Evolutionary conservation across 495 filamentous ascomycete genomes (phyloP), one percentile per base, ranked within the genome.

Genomic region (Penicillium samsonianum): DNA sequence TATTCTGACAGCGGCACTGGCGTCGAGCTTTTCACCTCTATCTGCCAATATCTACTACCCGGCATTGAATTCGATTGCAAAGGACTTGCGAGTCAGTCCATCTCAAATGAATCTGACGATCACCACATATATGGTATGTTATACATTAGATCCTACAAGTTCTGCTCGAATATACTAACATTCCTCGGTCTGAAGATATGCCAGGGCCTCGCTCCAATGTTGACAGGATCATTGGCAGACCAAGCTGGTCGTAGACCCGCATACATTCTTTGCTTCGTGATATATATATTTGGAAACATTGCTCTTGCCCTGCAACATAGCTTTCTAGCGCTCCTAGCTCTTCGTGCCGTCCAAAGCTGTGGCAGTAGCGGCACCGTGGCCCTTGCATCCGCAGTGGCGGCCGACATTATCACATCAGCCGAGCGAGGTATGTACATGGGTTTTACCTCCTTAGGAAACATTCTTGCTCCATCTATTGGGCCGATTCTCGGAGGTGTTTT

Each of bases 401-500:
- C 77, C 1, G 80, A 83, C 60, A 67, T 80, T 10, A 67, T 71
- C 19, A 74, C 75, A 8, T 65, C 75, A 7, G 57, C 71, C 12
- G 80, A 84, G 45, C 61, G 82, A 5, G 82, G 82, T 1, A 61
- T 58, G 6, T 81, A 82, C 42, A 72, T 84, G 52, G 80, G 69
- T 0, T 63, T 72, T 26, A 65, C 73, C 14, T 74, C 69, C 0
- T 45, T 74, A 4, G 68, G 69, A 0, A 68, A 67, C 8, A 70
- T 73, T 20, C 67, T 75, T 16, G 74, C 69, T 0, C 69, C 72
- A 0, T 71, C 64, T 0, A 19, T 89, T 1, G 84, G 83, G 2
- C 86, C 86, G 0, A 78, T 89, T 0, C 73, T 90, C 5, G 89
- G 87, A 0, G 88, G 87, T 0, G 38, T 87, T 0, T 69, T 91